Base-by-base conservation (phyloP, 2,329 filamentous ascomycete genomes). In the Fusarium sp. region DNA sequence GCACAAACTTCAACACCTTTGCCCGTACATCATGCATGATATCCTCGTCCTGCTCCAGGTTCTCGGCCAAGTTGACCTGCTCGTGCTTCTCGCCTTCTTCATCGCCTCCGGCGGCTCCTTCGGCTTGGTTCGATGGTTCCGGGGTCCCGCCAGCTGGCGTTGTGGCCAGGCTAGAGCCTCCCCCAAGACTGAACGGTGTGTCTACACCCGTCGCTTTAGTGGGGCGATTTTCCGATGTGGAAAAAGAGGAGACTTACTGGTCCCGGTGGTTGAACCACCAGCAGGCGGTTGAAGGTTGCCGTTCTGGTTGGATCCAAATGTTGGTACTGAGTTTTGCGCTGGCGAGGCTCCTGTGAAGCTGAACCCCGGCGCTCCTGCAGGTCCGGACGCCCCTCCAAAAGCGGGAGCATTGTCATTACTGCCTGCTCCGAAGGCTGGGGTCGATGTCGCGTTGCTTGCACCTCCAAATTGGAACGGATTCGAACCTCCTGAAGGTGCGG, bases 31-130 rank as follows among this genome's bases (percentile, higher is more conserved):
- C 92, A 80, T 93, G 88, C 26, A 95, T 80, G 42, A 91, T 85
- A 38, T 90, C 87, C 80, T 96, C 94, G 65, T 94, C 88, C 79
- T 93, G 91, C 80, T 95, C 92, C 22, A 90, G 89, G 63, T 88
- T 89, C 73, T 89, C 86, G 59, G 91, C 91, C 76, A 96, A 87
- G 79, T 92, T 91, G 73, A 94, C 88, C 81, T 94, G 92, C 80
- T 91, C 88, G 69, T 93, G 88, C 79, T 88, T 87, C 78, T 89
- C 89, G 69, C 85, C 87, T 63, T 88, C 88, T 74, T 90, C 89
- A 33, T 81, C 80, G 45, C 68, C 79, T 44, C 74, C 75, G 54
- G 83, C 83, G 76, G 82, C 81, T 75, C 84, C 83, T 75, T 85
- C 84, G 75, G 82, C 81, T 69, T 84, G 83, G 68, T 84, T 81